Base-by-base conservation (phyloP, 1,284 basidiomycete species). In the Inonotus obliquus region DNA sequence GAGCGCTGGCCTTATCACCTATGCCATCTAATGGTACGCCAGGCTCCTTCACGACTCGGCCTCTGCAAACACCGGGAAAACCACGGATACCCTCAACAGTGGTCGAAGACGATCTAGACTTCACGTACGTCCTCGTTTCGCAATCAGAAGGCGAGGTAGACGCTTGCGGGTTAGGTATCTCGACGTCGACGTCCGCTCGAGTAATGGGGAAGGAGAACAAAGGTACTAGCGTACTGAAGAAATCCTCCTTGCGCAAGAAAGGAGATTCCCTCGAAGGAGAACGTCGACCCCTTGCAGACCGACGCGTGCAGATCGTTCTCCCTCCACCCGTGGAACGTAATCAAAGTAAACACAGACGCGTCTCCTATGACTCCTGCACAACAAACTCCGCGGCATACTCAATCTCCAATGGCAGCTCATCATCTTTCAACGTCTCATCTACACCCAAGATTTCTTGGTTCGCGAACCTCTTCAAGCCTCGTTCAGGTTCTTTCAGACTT, bases 391-490 rank as follows among this genome's bases (percentile, higher is more conserved):
- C 60, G 19, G 57, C 57, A 3, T 62, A 44, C 25, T 61, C 63
- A 11, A 35, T 64, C 37, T 65, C 63, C 14, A 61, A 65, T n/a
- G 57, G 55, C 17, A 81, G 77, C 56, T 32, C 32, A 44, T 74
- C 77, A 13, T 74, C 74, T 1, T 72, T 76, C 23, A 70, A 74
- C 19, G 69, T 69, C 57, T 70, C 77, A 19, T 74, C 79, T 13
- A 76, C 79, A 2, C 83, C 83, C 7, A 91, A 89, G 72, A 84
- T 89, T 54, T 86, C 84, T 61, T 98, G 96, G 96, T 86, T 98
- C 67, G 85, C 86, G 57, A 91, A 89, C 65, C 81, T 97, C 52
- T 96, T 98, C 82, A 90, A 86, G 70, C 89, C 92, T 79, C 92
- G 89, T 69, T 86, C 91, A 0, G 78, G 83, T 17, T 81, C 78